Conservation (phyloP, 257 asterid species). For the Solanum peruvianum region DNA sequence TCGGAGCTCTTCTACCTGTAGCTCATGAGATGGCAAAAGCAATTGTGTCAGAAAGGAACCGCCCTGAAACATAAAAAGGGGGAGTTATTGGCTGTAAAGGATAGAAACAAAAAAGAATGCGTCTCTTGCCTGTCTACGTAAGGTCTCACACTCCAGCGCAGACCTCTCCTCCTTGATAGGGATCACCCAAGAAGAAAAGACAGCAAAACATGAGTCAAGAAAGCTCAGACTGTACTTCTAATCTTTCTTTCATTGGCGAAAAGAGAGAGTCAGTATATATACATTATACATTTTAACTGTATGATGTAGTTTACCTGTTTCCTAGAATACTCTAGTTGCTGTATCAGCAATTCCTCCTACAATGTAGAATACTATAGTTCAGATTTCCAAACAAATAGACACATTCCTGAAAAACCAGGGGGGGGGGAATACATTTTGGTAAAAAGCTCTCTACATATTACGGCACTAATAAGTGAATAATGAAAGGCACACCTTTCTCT, state of each 20-base stretch:
- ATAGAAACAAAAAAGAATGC: background rate
- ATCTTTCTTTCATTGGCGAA: background rate
- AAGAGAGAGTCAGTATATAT: background rate
- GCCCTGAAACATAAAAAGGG: background rate
- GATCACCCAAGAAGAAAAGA: background rate
- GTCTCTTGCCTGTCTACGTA: conserved; percentile 31
- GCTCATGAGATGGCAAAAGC: background rate
- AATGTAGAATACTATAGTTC: background rate
- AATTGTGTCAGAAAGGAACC: background rate
- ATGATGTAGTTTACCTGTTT: conserved; percentile 20
- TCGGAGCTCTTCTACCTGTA: conserved; percentile 38
- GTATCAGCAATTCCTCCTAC: conserved; percentile 42
- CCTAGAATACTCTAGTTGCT: conserved; percentile 36
- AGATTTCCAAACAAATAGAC: background rate
- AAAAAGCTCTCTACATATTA: background rate
- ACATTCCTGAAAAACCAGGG: background rate
- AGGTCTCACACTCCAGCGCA: conserved; percentile 36
- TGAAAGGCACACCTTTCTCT: conserved; percentile 39
- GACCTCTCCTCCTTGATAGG: conserved; percentile 39
- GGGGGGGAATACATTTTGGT: background rate
- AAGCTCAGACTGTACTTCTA: background rate
- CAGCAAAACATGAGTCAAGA: background rate
- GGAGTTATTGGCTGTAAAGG: background rate
- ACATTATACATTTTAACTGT: background rate
- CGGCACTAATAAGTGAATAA: background rate